phyloP scores from a whole-genome alignment of 805 yeast species.

The Kuraishia ogatae region DNA sequence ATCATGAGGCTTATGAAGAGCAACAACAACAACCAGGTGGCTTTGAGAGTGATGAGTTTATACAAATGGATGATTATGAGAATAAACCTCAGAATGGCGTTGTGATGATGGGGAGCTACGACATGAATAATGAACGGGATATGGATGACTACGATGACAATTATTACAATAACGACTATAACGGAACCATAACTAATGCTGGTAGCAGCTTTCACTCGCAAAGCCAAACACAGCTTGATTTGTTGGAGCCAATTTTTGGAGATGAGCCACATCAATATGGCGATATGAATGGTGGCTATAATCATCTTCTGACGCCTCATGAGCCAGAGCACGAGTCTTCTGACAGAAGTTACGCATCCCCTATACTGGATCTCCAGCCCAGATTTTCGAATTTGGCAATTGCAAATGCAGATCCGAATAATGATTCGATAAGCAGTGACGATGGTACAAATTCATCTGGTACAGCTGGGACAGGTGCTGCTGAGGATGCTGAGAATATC shows the following conservation, averaged over 20 bases:
- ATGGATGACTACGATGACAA: not conserved
- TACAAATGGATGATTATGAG: not conserved
- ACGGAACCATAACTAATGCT: not conserved
- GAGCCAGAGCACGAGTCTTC: not conserved
- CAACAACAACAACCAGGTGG: not conserved
- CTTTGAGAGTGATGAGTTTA: not conserved
- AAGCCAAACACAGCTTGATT: too few species aligned
- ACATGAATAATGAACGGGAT: too few species aligned
- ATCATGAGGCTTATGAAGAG: not conserved
- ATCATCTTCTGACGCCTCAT: not conserved
- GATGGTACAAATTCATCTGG: not conserved
- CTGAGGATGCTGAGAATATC: not conserved
- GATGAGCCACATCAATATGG: not conserved
- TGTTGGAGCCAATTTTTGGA: not conserved
- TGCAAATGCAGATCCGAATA: not conserved
- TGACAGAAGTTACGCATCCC: not conserved
- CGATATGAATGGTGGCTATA: not conserved
- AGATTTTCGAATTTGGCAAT: not conserved
- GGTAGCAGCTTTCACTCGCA: too few species aligned
- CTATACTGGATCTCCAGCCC: constrained; percentile 1
- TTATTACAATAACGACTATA: not conserved
- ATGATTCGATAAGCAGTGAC: not conserved
- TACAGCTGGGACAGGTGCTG: not conserved
- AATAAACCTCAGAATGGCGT: not conserved
- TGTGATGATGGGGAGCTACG: not conserved